These are phyloP conservation scores for Solanum boliviense DNA, from an alignment of 257 asterid genomes.

Conservation along the genomic window DNA sequence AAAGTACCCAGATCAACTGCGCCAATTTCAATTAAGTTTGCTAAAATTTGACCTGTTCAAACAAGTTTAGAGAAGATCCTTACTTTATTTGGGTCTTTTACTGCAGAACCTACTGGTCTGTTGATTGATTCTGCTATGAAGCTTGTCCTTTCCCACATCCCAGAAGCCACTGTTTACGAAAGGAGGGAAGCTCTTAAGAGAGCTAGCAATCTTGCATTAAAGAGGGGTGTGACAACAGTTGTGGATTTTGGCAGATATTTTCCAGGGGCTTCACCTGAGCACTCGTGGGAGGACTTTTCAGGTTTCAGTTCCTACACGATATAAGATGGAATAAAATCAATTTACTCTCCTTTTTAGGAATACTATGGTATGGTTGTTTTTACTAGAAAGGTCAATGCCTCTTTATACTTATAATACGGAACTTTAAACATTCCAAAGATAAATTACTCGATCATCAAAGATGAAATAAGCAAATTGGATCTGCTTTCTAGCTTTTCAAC, in stretches of 20 bases:
- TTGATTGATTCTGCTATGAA: conserved; percentile 93
- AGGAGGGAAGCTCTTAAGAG: conserved; percentile 82
- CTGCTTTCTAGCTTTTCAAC: neutral
- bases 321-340: neutral
- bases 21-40: neutral
- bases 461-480: neutral
- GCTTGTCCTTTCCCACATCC: conserved; percentile 53
- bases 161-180: conserved; percentile 60
- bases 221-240: conserved; percentile 85
- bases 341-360: neutral
- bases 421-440: neutral
- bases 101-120: conserved; percentile 87
- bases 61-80: neutral
- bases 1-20: neutral
- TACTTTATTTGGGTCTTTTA: conserved; percentile 8
- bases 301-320: conserved; percentile 26
- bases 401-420: neutral
- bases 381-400: neutral
- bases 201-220: conserved; percentile 69
- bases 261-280: conserved; percentile 68
- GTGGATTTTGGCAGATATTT: conserved; percentile 81
- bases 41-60: neutral
- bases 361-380: neutral
- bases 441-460: neutral
- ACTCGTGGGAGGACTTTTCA: conserved; percentile 88